A percentile compares a stretch with the other conserved stretches of the same genome.
These are phyloP conservation scores for Calocera viscosa DNA, from an alignment of 768 basidiomycete genomes.

Conservation along the genomic window DNA sequence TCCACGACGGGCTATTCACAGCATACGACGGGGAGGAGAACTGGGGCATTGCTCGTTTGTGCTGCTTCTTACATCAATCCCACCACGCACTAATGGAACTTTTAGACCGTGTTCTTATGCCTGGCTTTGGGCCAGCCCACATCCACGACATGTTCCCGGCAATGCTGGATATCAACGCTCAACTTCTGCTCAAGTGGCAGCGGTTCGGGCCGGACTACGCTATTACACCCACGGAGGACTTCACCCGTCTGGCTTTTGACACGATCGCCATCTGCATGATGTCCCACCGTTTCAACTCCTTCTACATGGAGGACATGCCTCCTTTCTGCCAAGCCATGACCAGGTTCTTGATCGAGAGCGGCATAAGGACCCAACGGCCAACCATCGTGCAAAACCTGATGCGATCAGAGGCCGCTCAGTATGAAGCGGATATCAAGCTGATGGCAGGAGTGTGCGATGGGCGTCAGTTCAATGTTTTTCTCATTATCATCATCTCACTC, in stretches of 20 bases:
- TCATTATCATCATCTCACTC: constrained; percentile 2
- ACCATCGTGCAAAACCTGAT: constrained; percentile 29
- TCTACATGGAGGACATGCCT: constrained; percentile 32
- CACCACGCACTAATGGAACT: not conserved
- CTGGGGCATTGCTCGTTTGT: constrained; percentile 37
- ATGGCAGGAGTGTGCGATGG: constrained; percentile 34
- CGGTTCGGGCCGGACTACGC: constrained; percentile 33
- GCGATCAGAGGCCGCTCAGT: constrained; percentile 29
- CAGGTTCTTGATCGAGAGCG: constrained; percentile 33
- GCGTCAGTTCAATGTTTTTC: constrained; percentile 23
- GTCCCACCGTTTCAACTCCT: constrained; percentile 34
- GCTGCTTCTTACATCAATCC: not conserved
- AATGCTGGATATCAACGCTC: constrained; percentile 36
- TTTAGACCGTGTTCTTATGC: constrained; percentile 30
- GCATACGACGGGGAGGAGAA: constrained; percentile 35
- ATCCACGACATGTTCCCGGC: constrained; percentile 38
- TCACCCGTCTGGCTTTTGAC: constrained; percentile 39
- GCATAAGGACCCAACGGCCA: constrained; percentile 29
- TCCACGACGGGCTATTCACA: constrained; percentile 15
- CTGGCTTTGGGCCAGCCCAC: constrained; percentile 33
- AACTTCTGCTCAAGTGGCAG: constrained; percentile 37
- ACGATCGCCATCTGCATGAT: constrained; percentile 21
- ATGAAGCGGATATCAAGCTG: constrained; percentile 31
- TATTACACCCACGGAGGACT: constrained; percentile 37
- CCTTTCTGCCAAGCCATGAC: constrained; percentile 33